These are phyloP conservation scores for Flaveria robusta DNA, from an alignment of 129 eudicot species.

Conservation along the genomic window DNA sequence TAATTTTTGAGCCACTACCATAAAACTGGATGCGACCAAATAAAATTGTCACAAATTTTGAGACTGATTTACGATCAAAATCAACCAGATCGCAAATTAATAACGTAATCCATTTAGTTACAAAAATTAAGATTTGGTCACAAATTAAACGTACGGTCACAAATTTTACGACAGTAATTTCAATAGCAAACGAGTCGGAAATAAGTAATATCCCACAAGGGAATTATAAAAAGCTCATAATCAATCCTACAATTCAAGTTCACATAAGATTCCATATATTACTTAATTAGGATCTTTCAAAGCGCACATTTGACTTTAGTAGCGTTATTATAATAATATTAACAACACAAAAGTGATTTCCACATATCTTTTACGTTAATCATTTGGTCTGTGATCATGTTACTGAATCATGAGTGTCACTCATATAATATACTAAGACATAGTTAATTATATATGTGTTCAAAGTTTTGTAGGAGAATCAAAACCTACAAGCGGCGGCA, in stretches of 20 bases:
- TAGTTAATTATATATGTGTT: constrained; percentile 14
- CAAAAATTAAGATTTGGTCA: no score
- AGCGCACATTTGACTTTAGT: constrained; percentile 61
- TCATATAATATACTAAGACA: constrained; percentile 20
- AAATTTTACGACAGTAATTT: no score
- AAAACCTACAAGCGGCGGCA: constrained; percentile 40
- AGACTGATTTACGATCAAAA: no score
- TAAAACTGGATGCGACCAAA: no score
- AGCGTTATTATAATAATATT: constrained; percentile 32
- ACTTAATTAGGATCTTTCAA: constrained; percentile 31
- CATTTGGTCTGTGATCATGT: constrained; percentile 66
- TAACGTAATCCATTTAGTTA: no score
- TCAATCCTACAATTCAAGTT: not conserved
- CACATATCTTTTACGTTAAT: constrained; percentile 44
- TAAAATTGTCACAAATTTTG: no score
- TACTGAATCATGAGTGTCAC: constrained; percentile 62
- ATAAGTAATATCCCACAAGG: not conserved
- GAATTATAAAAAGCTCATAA: not conserved
- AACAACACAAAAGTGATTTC: constrained; percentile 32
- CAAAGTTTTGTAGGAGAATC: constrained; percentile 40
- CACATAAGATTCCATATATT: not conserved
- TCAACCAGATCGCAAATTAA: no score
- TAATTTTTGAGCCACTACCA: not conserved
- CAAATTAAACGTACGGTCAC: no score
- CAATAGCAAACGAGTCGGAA: no score